Evolutionary conservation across 31 red algal genomes (phyloP).

Genomic region (Asparagopsis taxiformis): DNA sequence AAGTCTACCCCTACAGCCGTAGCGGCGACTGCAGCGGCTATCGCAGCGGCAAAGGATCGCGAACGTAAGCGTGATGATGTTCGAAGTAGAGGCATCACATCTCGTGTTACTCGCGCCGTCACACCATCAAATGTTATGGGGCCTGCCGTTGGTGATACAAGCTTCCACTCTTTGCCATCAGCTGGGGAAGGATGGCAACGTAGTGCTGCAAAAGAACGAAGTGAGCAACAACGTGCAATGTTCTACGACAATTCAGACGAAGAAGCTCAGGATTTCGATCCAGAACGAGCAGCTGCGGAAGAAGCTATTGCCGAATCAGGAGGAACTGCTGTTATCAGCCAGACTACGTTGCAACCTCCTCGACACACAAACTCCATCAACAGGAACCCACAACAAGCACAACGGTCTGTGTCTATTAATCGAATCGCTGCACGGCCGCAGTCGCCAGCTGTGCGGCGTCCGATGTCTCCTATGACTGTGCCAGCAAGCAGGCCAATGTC

Average conservation of each 20-base stretch:
- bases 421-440: constrained; percentile 20
- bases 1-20: constrained; percentile 65
- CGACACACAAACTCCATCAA: not conserved
- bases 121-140: constrained; percentile 1
- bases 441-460: constrained; percentile 55
- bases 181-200: constrained; percentile 40
- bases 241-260: constrained; percentile 78
- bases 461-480: constrained; percentile 47
- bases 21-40: constrained; percentile 60
- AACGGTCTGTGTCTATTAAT: constrained; percentile 33
- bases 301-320: constrained; percentile 59
- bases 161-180: constrained; percentile 47
- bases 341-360: not conserved
- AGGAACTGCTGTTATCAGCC: not conserved
- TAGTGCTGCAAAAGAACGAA: constrained; percentile 29
- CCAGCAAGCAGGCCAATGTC: constrained; percentile 18
- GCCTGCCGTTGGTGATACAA: constrained; percentile 33
- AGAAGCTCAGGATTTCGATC: constrained; percentile 67
- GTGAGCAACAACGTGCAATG: constrained; percentile 31
- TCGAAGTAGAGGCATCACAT: constrained; percentile 15
- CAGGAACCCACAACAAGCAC: constrained; percentile 14
- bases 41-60: constrained; percentile 71
- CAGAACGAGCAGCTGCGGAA: constrained; percentile 63
- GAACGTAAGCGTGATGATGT: constrained; percentile 72
- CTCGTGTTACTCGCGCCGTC: constrained; percentile 38